Percentiles rank a stretch among this genome's conserved stretches.
Evolutionary conservation across 2,329 filamentous ascomycete genomes (phyloP).

Genomic region (Xylaria sp.): DNA sequence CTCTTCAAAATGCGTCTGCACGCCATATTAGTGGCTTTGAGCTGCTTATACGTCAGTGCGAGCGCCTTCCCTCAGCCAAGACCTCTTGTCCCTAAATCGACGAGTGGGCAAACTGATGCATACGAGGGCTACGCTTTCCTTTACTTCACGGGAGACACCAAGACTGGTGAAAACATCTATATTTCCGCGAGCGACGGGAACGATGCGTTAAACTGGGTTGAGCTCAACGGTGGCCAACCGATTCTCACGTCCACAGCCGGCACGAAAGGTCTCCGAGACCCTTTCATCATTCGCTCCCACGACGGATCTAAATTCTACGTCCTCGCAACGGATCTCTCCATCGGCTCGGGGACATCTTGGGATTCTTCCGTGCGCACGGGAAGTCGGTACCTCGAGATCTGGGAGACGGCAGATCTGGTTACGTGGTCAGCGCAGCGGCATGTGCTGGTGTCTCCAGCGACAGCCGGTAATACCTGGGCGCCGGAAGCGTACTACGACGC

Average conservation of each 20-base stretch:
- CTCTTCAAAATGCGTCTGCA: constrained; percentile 23
- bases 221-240: constrained; percentile 61
- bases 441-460: constrained; percentile 59
- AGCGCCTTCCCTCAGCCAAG: constrained; percentile 29
- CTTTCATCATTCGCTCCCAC: constrained; percentile 62
- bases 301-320: constrained; percentile 64
- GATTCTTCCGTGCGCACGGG: constrained; percentile 58
- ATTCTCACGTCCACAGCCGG: constrained; percentile 59
- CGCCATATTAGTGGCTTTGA: constrained; percentile 13
- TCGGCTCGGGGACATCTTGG: constrained; percentile 66
- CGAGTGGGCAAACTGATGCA: too few species aligned
- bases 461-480: constrained; percentile 65
- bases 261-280: constrained; percentile 63
- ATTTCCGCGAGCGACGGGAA: constrained; percentile 64
- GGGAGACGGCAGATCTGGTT: constrained; percentile 62
- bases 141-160: constrained; percentile 61
- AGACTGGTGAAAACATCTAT: constrained; percentile 63
- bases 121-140: constrained; percentile 61
- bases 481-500: constrained; percentile 63
- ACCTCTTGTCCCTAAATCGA: constrained; percentile 25
- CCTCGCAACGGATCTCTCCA: constrained; percentile 64
- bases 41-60: constrained; percentile 23
- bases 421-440: constrained; percentile 64
- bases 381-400: constrained; percentile 63
- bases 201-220: constrained; percentile 62